Percentiles rank a stretch among this genome's conserved stretches.
Evolutionary conservation across 768 basidiomycete genomes (phyloP).

Genomic region (Mycena epipterygia): DNA sequence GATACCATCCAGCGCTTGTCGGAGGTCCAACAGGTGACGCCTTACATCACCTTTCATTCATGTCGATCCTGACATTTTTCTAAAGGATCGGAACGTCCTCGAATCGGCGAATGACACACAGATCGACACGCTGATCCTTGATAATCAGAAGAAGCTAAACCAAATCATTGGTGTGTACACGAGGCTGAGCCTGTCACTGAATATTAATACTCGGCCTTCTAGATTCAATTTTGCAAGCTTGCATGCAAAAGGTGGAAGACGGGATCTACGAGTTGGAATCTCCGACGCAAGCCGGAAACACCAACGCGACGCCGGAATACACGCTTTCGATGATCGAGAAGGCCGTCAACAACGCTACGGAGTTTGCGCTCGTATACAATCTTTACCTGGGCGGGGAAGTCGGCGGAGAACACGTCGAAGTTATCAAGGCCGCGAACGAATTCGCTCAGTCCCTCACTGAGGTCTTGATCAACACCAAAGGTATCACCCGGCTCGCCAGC

Average conservation of each 20-base stretch:
- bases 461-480: conserved; percentile 94
- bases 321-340: conserved; percentile 99
- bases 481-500: conserved; percentile 91
- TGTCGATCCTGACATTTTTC: conserved; percentile 27
- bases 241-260: conserved; percentile 97
- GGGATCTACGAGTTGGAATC: conserved; percentile 98
- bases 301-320: conserved; percentile 98
- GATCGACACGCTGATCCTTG: conserved; percentile 96
- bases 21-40: conserved; percentile 83
- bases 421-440: conserved; percentile 98
- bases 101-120: conserved; percentile 96
- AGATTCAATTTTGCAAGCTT: conserved; percentile 98
- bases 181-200: conserved; percentile 13
- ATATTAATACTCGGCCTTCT: conserved; percentile 31
- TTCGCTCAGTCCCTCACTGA: conserved; percentile 95
- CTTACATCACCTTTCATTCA: conserved; percentile 6
- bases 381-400: conserved; percentile 88
- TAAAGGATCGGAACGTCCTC: conserved; percentile 86
- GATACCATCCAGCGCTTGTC: conserved; percentile 89
- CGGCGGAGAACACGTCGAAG: conserved; percentile 96
- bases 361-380: conserved; percentile 96
- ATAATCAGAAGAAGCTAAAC: conserved; percentile 98
- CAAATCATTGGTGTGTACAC: conserved; percentile 91
- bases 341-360: conserved; percentile 92
- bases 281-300: conserved; percentile 92